Base-by-base conservation (phyloP, 129 eudicot species). In the Gnaphalium uliginosum region DNA sequence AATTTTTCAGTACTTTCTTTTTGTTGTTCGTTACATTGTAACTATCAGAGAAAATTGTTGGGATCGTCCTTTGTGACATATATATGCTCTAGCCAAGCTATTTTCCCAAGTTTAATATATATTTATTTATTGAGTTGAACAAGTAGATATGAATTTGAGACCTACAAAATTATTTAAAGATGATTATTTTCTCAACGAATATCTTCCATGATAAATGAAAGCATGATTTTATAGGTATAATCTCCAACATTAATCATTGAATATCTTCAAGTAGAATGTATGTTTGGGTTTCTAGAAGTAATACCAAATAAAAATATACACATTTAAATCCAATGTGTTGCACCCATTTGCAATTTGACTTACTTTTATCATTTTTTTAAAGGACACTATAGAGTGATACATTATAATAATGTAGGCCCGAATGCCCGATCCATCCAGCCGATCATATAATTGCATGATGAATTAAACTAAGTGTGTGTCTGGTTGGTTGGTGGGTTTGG, bases 231-330 rank as follows among this genome's bases (percentile, higher is more conserved):
- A 5, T 50, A 26, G 14, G 5, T 62, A 61, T n/a, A 56, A 13
- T 43, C 32, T 62, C 48, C 48, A 41, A 62, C 21, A 62, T 24
- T 4, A 26, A 62, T 61, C 70, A 39, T 62, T 5, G 22, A 74
- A 74, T 74, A 74, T 74, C 78, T 60, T 74, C 78, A 74, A 74
- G 70, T 74, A 56, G 69, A 64, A 61, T 74, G 26, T 74, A 74
- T 61, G 26, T 35, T 22, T 58, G 25, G 41, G 56, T 24, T 35
- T 37, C 8, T 27, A 71, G 6, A 27, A 26, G 10, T 56, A 19
- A 7, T 48, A 27, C 29, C 43, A 19, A 17, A 26, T 60, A 1
- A 29, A 29, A 61, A 39, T 54, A 30, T 53, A 26, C 33, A 18
- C 21, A 22, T 13, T 30, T 33, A n/a, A 11, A 19, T 74, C 50